Base-by-base conservation (phyloP, 805 yeast genomes). In the Komagataella populi region DNA sequence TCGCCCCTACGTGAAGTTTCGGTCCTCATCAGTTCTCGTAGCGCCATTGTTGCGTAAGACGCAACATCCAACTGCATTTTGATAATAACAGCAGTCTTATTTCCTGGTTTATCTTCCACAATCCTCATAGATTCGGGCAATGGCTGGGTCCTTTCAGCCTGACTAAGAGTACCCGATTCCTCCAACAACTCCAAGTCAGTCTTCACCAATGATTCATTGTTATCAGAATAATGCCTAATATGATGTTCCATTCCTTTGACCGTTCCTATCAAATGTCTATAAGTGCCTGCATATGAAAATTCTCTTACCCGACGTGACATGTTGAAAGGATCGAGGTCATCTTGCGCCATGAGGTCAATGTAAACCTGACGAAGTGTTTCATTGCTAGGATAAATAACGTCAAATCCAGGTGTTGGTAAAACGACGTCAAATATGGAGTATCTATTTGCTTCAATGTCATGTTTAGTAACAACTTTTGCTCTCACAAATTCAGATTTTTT, bases 1-100 rank as follows among this genome's bases (percentile, higher is more conserved):
- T 17, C 46, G 4, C 49, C 49, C 30, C 44, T n/a, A 14, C 44
- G 18, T 12, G 52, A 47, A 2, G 90, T 83, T 56, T 84, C 91
- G 36, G 79, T 76, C 63, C 81, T 84, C 86, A 90, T 81, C 49
- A 87, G 78, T 64, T 93, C 98, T 62, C 99, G 78, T 49, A 93
- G 68, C 1, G 96, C 96, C 99, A 93, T 95, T 0, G 99, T 93
- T 1, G 99, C 99, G 65, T 93, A 93, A 6, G 95, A 83, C 43
- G 96, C 84, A 2, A 86, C 81, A 4, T 89, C 91, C 53, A 93
- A 71, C 60, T 81, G 84, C 74, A 93, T 73, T 57, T 77, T 81
- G 53, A 95, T 64, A 4, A 93, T 73, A 12, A 90, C 79, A 0
- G 96, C 97, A 0, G 73, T 70, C 53, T 76, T 79, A 1, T 64